These are phyloP conservation scores for Gentiana straminea DNA, from an alignment of 257 asterid genomes.

Conservation along the genomic window DNA sequence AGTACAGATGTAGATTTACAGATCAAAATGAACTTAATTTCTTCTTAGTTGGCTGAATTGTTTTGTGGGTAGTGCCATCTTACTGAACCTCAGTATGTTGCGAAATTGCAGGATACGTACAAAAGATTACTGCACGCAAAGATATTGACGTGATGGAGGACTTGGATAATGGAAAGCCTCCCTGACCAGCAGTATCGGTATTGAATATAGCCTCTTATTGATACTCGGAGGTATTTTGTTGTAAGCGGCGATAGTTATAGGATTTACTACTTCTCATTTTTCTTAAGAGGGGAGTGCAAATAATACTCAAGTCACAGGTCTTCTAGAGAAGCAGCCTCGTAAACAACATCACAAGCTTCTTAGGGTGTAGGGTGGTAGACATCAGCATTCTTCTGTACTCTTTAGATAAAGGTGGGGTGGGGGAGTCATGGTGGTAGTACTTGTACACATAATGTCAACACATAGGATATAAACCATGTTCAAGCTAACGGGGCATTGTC, in stretches of 20 bases:
- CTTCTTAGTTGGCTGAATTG: too few relatives aligned
- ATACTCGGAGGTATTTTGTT: too few relatives aligned
- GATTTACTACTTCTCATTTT: too few relatives aligned
- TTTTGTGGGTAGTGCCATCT: background rate
- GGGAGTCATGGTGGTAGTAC: too few relatives aligned
- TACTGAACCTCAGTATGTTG: background rate
- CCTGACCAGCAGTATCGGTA: constrained; percentile 22
- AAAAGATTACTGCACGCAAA: constrained; percentile 68
- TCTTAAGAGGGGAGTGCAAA: background rate
- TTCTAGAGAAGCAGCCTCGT: background rate
- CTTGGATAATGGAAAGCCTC: constrained; percentile 58
- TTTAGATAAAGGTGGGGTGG: too few relatives aligned
- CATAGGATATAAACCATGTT: too few relatives aligned
- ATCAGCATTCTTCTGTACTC: too few relatives aligned
- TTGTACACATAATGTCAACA: too few relatives aligned
- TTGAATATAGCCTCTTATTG: constrained; percentile 1
- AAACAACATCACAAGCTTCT: too few relatives aligned
- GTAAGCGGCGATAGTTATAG: too few relatives aligned
- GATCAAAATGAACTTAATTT: background rate
- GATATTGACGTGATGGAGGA: constrained; percentile 87
- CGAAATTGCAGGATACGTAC: constrained; percentile 72
- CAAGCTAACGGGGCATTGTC: too few relatives aligned
- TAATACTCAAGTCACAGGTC: background rate
- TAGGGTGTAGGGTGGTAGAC: too few relatives aligned
- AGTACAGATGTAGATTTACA: background rate